Conservation (phyloP, 345 rosid species). For the Gossypioides kirkii region DNA sequence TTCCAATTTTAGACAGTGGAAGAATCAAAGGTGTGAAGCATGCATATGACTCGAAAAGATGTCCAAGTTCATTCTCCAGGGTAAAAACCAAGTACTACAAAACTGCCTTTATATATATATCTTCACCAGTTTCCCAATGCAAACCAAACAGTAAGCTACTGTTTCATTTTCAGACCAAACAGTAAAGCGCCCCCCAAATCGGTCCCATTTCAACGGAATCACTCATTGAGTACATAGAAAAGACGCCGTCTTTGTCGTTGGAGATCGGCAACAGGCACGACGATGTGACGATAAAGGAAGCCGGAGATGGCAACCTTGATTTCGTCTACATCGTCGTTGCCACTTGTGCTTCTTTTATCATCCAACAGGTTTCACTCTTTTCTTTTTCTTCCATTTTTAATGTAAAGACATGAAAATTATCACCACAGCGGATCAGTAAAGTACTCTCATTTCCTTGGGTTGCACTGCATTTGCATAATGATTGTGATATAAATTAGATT, state of each 20-base stretch:
- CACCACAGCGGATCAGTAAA: no score
- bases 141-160: neutral
- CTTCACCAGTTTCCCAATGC: neutral
- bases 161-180: neutral
- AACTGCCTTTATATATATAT: neutral
- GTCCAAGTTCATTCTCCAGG: neutral
- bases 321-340: slow-evolving; percentile 70
- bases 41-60: neutral
- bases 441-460: no score
- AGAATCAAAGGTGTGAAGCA: neutral
- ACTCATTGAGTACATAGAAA: slow-evolving; percentile 63
- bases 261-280: slow-evolving; percentile 50
- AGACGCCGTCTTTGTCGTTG: slow-evolving; percentile 66
- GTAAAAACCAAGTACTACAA: neutral
- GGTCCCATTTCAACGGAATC: slow-evolving; percentile 9
- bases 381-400: neutral
- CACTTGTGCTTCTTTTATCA: slow-evolving; percentile 65
- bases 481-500: no score
- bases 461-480: no score
- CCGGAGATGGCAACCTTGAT: slow-evolving; percentile 92
- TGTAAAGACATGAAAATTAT: no score
- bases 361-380: slow-evolving; percentile 61
- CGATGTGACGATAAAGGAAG: slow-evolving; percentile 67
- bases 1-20: no score
- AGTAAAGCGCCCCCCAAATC: neutral